phyloP scores from a whole-genome alignment of 257 asterid genomes.

The Forsythia suspensa region DNA sequence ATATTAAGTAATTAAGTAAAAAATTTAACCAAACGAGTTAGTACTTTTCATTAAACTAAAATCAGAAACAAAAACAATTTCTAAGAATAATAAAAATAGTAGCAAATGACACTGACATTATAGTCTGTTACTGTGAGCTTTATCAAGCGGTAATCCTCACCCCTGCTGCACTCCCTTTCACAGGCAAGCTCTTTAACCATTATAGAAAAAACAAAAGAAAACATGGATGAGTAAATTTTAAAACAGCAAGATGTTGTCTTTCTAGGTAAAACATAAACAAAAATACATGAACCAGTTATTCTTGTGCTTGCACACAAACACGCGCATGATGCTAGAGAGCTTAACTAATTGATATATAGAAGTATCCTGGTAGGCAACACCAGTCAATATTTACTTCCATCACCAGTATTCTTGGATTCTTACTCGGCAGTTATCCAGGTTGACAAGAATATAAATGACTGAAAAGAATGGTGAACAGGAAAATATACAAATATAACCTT shows the following conservation, averaged over 20 bases:
- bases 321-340: not conserved
- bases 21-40: conserved; percentile 7
- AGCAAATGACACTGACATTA: conserved; percentile 44
- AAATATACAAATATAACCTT: not conserved
- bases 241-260: not conserved
- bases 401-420: not conserved
- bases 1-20: conserved; percentile 5
- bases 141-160: conserved; percentile 95
- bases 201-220: not conserved
- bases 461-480: not conserved
- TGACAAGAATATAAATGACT: not conserved
- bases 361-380: not conserved
- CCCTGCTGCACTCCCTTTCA: conserved; percentile 96
- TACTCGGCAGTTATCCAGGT: not conserved
- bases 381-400: not conserved
- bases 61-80: not conserved
- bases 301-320: not conserved
- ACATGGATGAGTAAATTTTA: conserved; percentile 15
- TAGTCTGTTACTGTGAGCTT: conserved; percentile 84
- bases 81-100: not conserved
- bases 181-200: conserved; percentile 72
- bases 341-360: not conserved
- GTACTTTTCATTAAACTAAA: conserved; percentile 11
- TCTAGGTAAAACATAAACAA: not conserved
- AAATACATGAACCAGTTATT: not conserved